A percentile compares a stretch with the other conserved stretches of the same genome.
Evolutionary conservation across 257 asterid genomes (phyloP).

Genomic region (Solanum okadae): DNA sequence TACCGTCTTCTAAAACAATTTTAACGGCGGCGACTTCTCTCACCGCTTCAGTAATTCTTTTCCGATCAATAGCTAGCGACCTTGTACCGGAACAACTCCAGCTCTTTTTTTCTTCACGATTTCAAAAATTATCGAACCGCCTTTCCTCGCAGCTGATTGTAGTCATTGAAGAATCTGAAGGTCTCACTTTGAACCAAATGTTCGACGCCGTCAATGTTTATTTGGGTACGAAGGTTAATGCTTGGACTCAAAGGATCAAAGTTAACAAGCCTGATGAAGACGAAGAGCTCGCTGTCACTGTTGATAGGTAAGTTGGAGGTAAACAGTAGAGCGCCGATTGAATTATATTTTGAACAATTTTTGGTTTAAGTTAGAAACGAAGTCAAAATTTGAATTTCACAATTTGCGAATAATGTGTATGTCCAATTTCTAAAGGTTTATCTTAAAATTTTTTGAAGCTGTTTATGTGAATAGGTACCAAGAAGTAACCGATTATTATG

Average conservation of each 20-base stretch:
- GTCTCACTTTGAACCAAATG: conserved; percentile 54
- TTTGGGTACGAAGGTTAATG: conserved; percentile 41
- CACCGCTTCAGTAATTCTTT: conserved; percentile 34
- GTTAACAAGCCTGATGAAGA: conserved; percentile 51
- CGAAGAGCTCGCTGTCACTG: conserved; percentile 32
- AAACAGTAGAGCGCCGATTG: no score
- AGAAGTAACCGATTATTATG: conserved; percentile 33
- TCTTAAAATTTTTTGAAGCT: background rate
- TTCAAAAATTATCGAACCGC: conserved; percentile 24
- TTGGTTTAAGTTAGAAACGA: background rate
- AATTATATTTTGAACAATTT: no score
- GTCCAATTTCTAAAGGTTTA: background rate
- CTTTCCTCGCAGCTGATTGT: conserved; percentile 46
- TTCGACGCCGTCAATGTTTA: conserved; percentile 46
- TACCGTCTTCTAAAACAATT: conserved; percentile 30
- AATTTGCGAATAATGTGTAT: background rate
- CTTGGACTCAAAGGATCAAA: conserved; percentile 43
- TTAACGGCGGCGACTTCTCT: conserved; percentile 47
- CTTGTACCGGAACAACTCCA: conserved; percentile 34
- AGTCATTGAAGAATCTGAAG: conserved; percentile 59
- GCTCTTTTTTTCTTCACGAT: conserved; percentile 31
- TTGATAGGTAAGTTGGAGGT: conserved; percentile 17
- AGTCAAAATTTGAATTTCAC: background rate
- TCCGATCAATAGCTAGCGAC: conserved; percentile 43
- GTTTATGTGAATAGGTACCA: conserved; percentile 16